Conservation (phyloP, 1,284 basidiomycete genomes). For the Cryptococcus sp. region DNA sequence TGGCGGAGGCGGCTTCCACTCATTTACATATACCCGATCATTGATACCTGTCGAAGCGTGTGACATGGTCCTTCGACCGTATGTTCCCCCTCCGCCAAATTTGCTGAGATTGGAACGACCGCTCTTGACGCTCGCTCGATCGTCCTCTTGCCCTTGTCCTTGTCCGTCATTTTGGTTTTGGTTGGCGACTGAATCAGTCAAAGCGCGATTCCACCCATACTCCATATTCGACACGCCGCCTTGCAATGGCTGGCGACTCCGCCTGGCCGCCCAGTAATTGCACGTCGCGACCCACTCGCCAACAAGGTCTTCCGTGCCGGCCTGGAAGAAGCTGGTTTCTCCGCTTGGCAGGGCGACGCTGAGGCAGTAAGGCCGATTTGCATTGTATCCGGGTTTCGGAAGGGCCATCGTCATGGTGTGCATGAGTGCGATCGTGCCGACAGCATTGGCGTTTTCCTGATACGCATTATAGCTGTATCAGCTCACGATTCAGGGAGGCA, state of each 20-base stretch:
- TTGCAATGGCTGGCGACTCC: constrained; percentile 86
- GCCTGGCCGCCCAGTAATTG: constrained; percentile 97
- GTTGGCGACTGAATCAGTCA: constrained; percentile 49
- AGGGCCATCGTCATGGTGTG: constrained; percentile 86
- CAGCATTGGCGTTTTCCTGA: constrained; percentile 76
- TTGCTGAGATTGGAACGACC: constrained; percentile 62
- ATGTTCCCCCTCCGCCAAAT: constrained; percentile 27
- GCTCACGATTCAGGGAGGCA: background rate
- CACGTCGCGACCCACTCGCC: constrained; percentile 98
- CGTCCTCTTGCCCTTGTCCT: constrained; percentile 20
- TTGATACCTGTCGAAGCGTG: constrained; percentile 57
- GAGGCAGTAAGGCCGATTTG: constrained; percentile 88
- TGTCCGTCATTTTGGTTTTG: constrained; percentile 55
- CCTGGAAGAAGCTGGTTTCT: constrained; percentile 93
- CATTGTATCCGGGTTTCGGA: constrained; percentile 88
- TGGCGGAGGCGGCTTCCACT: constrained; percentile 88
- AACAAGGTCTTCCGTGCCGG: constrained; percentile 94
- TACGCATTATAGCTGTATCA: constrained; percentile 9
- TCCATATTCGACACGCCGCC: constrained; percentile 99
- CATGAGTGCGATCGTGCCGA: constrained; percentile 77
- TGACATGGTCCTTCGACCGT: constrained; percentile 49
- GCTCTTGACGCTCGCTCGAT: constrained; percentile 30
- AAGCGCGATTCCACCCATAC: constrained; percentile 85
- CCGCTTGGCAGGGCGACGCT: constrained; percentile 87
- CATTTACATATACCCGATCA: constrained; percentile 81